Evolutionary conservation across 306 rosid genomes (phyloP), one percentile per base, ranked within the genome.

Genomic region (Trifolium fragiferum): DNA sequence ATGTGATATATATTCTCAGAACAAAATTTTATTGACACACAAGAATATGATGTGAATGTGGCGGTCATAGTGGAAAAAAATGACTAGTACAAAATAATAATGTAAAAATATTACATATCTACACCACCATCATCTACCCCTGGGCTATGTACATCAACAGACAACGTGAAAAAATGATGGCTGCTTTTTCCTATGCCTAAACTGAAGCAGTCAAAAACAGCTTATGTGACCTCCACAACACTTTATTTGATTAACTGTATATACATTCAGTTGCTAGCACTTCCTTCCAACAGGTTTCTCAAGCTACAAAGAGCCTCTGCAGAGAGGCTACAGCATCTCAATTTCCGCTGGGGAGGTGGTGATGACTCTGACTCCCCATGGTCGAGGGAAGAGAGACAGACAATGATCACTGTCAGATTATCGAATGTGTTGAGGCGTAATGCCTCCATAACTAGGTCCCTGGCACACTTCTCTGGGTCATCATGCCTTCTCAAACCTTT

Each of bases 261-360:
- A 10, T 75, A 75, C 84, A 74, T 58, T 86, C 89, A 90, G 41
- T 79, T 68, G 68, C 82, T 87, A 65, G 86, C 87, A 80, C 76
- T 74, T 59, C 88, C 87, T 43, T 94, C 95, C 90, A 94, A 78
- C 83, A 88, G 82, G 87, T 77, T 89, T 81, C 91, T 87, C 90
- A 94, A 78, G 78, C 87, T 92, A 80, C 95, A 94, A 19, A 92
- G 88, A 55, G 96, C 97, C 72, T 94, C 97, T 1, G 97, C 89
- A 47, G 98, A 90, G 83, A 94, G 89, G 82, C 91, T 88, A 72
- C 96, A 90, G 66, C 89, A 87, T 76, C 90, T 88, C 78, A 84
- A n/a, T 67, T 85, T 94, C 53, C 81, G 79, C n/a, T 83, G 91
- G 58, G 62, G 83, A 1, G 90, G 81, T 0, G 88, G 87, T 11